Percentiles rank a stretch among this genome's conserved stretches.
Evolutionary conservation across 179 eudicot species (phyloP).

Genomic region (Camellia oleifera): DNA sequence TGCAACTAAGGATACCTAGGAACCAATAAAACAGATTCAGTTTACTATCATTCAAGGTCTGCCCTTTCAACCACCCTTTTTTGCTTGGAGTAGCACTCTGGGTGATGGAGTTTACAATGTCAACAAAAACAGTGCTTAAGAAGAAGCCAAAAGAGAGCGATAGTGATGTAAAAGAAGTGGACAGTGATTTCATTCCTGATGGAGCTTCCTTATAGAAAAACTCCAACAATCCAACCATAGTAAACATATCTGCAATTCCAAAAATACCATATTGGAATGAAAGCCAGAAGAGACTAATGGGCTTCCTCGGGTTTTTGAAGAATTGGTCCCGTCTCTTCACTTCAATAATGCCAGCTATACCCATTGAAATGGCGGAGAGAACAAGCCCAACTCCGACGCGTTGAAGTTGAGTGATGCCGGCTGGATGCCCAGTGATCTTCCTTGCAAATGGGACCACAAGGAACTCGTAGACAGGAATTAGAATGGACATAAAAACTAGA

Average conservation of each 20-base stretch:
- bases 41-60: constrained; percentile 16
- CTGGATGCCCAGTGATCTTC: constrained; percentile 7
- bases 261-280: no score
- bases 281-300: no score
- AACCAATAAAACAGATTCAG: constrained; percentile 12
- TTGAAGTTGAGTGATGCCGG: constrained; percentile 10
- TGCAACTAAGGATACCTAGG: constrained; percentile 14
- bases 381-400: no score
- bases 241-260: no score
- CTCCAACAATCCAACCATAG: no score
- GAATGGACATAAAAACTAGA: background rate
- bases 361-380: no score
- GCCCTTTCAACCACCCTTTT: constrained; percentile 23
- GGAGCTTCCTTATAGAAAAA: no score
- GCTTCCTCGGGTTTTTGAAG: no score
- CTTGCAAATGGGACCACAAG: constrained; percentile 28
- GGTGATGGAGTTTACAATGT: constrained; percentile 15
- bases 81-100: constrained; percentile 19
- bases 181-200: background rate
- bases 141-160: constrained; percentile 23
- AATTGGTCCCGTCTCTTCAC: no score
- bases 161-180: constrained; percentile 19
- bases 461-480: constrained; percentile 24
- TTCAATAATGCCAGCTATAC: no score
- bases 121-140: constrained; percentile 19